Percentiles rank a stretch among this genome's conserved stretches.
phyloP scores from a whole-genome alignment of 306 rosid genomes.

The Mimosa pudica region DNA sequence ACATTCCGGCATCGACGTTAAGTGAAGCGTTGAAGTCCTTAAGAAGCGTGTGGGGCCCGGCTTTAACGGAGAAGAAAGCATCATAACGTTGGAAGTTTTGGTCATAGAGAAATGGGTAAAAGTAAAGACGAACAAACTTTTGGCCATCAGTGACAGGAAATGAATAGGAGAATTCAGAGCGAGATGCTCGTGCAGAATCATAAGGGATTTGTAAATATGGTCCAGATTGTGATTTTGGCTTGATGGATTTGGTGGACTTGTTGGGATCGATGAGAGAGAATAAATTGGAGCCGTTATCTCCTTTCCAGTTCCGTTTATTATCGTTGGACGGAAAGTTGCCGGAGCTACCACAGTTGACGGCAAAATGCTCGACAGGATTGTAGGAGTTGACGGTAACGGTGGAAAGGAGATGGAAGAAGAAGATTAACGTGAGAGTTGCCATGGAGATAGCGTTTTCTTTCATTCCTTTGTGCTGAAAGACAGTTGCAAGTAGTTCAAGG shows the following conservation, averaged over 20 bases:
- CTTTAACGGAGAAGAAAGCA: slow-evolving; percentile 43
- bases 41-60: slow-evolving; percentile 1
- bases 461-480: not conserved
- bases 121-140: not conserved
- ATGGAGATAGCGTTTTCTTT: not conserved
- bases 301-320: not conserved
- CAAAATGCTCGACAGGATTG: not conserved
- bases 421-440: not conserved
- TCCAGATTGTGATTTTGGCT: too few relatives aligned
- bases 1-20: not conserved
- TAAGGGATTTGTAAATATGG: not conserved
- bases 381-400: not conserved
- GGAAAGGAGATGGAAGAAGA: not conserved
- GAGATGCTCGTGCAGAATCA: not conserved
- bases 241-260: not conserved
- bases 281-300: not conserved
- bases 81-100: not conserved
- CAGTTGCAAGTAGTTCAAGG: not conserved
- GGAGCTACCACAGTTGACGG: not conserved
- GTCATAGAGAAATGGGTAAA: not conserved
- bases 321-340: not conserved
- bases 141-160: not conserved
- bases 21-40: slow-evolving; percentile 26
- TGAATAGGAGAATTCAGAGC: not conserved
- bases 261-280: not conserved